Conservation (phyloP, 768 basidiomycete species). For the Lactarius hatsudake region DNA sequence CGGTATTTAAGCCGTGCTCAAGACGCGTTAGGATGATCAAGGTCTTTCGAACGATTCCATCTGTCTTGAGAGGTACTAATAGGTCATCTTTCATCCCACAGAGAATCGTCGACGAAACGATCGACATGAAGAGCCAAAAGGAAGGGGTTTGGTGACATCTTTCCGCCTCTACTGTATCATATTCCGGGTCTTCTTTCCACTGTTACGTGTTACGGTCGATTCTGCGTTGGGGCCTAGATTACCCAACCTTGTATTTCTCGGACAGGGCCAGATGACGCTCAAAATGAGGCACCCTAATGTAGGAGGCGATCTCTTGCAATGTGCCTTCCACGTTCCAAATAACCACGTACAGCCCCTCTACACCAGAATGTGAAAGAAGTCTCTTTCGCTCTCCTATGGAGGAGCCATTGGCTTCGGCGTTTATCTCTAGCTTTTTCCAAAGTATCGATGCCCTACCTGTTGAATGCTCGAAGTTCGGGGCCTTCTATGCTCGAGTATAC, state of each 20-base stretch:
- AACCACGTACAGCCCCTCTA: not conserved
- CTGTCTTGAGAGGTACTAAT: not conserved
- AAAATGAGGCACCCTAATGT: not conserved
- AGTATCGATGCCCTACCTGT: too few relatives aligned
- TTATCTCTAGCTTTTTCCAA: not conserved
- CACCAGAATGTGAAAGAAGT: not conserved
- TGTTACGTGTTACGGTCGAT: not conserved
- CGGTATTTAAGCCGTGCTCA: not conserved
- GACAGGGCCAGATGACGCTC: not conserved
- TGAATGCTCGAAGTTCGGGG: too few relatives aligned
- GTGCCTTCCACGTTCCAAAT: not conserved
- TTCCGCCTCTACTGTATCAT: not conserved
- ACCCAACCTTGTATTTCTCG: not conserved
- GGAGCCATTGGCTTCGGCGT: not conserved
- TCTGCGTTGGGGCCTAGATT: not conserved
- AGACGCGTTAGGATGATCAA: slow-evolving; percentile 1
- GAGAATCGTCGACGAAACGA: not conserved
- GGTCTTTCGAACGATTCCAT: not conserved
- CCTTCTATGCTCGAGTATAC: not conserved
- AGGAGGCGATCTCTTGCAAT: not conserved
- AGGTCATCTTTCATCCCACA: not conserved
- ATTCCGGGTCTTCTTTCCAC: not conserved
- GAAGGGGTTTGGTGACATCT: not conserved
- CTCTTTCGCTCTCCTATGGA: not conserved
- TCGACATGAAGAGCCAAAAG: not conserved